phyloP scores from a whole-genome alignment of 2,329 filamentous ascomycete species.

The Alternaria sp. region DNA sequence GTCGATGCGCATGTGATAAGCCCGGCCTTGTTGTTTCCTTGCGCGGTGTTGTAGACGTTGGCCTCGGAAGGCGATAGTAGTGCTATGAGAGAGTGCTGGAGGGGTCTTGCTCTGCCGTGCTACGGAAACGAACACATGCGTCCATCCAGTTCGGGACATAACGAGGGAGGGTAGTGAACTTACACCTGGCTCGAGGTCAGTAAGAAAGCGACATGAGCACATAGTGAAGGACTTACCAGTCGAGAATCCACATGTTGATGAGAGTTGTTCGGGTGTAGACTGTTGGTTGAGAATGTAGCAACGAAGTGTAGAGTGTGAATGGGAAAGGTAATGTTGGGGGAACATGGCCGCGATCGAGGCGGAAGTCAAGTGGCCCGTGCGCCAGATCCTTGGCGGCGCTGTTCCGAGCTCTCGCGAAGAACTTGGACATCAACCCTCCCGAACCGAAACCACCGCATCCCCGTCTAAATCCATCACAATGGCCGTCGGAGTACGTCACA shows the following conservation, averaged over 20 bases:
- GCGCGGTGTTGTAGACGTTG: background rate
- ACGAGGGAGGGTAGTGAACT: constrained; percentile 20
- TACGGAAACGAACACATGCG: background rate
- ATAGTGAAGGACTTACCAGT: constrained; percentile 66
- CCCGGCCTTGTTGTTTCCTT: background rate
- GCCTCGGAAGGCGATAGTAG: background rate
- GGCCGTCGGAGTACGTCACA: constrained; percentile 52
- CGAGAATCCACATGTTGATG: constrained; percentile 81
- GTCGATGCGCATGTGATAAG: constrained; percentile 4
- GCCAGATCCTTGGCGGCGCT: constrained; percentile 12
- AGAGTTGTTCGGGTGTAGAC: constrained; percentile 1
- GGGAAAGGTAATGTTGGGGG: constrained; percentile 10
- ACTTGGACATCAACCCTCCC: constrained; percentile 53
- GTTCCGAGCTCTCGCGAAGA: constrained; percentile 28
- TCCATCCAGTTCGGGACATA: background rate
- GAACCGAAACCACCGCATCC: constrained; percentile 50
- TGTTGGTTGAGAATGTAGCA: background rate
- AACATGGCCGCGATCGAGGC: constrained; percentile 9
- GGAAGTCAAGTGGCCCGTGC: constrained; percentile 4
- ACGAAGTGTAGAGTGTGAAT: background rate
- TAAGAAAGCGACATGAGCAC: background rate
- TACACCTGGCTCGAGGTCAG: constrained; percentile 39
- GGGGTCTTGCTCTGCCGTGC: background rate
- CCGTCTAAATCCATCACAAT: constrained; percentile 51
- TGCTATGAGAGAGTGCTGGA: background rate